These are phyloP conservation scores for Flaveria bidentis DNA, from an alignment of 129 eudicot genomes.

Conservation along the genomic window DNA sequence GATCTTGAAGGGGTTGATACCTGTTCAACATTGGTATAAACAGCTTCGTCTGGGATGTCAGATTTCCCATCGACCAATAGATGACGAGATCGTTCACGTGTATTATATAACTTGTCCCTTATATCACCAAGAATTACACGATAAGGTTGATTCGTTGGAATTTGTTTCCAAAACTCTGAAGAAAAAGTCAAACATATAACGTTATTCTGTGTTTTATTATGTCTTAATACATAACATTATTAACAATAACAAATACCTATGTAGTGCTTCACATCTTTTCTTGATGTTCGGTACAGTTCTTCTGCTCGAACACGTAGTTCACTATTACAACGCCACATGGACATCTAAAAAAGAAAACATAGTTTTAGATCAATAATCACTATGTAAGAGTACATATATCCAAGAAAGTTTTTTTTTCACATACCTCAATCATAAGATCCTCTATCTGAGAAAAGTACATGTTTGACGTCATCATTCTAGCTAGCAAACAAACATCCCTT, in stretches of 20 bases:
- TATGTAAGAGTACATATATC: background rate
- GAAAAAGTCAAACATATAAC: background rate
- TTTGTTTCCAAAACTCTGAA: constrained; percentile 94
- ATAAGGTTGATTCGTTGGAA: constrained; percentile 88
- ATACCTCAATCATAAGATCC: constrained; percentile 97
- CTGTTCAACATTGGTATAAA: constrained; percentile 78
- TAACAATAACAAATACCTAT: constrained; percentile 53
- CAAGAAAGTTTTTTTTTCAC: background rate
- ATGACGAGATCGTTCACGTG: constrained; percentile 95
- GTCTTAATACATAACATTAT: background rate
- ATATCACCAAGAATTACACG: constrained; percentile 96
- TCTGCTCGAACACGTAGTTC: constrained; percentile 86
- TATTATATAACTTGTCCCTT: constrained; percentile 77
- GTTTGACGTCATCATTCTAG: constrained; percentile 98
- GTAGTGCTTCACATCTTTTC: constrained; percentile 92
- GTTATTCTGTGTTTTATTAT: background rate
- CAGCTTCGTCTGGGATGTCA: constrained; percentile 85
- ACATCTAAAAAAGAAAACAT: constrained; percentile 49
- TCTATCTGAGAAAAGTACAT: constrained; percentile 90
- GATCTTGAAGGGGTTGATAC: constrained; percentile 34
- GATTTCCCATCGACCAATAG: constrained; percentile 72
- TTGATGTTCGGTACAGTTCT: constrained; percentile 64
- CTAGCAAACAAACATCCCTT: constrained; percentile 90
- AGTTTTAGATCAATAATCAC: background rate
- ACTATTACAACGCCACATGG: constrained; percentile 99